Percentiles rank a stretch among this genome's conserved stretches.
Evolutionary conservation across 108 stramenopile genomes (phyloP).

Genomic region (Cyclotella atomus): DNA sequence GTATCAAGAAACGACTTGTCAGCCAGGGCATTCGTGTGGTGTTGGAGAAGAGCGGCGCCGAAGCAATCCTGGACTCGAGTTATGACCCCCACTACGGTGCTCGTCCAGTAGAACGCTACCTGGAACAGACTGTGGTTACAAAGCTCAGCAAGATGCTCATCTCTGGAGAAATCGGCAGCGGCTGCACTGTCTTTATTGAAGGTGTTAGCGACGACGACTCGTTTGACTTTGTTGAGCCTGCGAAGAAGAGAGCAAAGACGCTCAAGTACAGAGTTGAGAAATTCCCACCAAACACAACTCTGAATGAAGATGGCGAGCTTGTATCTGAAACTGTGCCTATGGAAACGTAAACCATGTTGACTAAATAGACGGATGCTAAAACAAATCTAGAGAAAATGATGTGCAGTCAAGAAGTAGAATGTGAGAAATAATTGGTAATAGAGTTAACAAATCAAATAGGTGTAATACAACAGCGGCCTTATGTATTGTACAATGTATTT

Average conservation of each 20-base stretch:
- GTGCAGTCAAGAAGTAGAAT: not conserved
- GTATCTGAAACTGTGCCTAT: slow-evolving; percentile 38
- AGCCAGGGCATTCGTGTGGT: slow-evolving; percentile 67
- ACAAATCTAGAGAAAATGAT: not conserved
- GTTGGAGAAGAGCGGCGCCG: slow-evolving; percentile 71
- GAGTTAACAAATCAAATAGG: too few species aligned
- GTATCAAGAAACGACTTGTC: slow-evolving; percentile 69
- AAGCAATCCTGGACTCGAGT: slow-evolving; percentile 77
- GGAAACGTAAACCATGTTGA: slow-evolving; percentile 3
- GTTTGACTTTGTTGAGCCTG: slow-evolving; percentile 55
- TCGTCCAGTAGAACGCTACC: slow-evolving; percentile 83
- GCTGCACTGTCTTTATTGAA: slow-evolving; percentile 79
- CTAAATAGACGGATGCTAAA: not conserved
- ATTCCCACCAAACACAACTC: slow-evolving; percentile 38
- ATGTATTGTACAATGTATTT: too few species aligned
- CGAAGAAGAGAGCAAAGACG: slow-evolving; percentile 39
- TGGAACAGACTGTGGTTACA: slow-evolving; percentile 82
- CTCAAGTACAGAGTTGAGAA: slow-evolving; percentile 45
- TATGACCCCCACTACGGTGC: slow-evolving; percentile 85
- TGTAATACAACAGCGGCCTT: too few species aligned
- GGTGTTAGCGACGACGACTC: slow-evolving; percentile 67
- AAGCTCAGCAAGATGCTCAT: slow-evolving; percentile 84
- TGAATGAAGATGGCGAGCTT: slow-evolving; percentile 54
- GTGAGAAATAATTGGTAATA: too few species aligned
- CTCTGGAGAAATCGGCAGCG: slow-evolving; percentile 68